These are phyloP conservation scores for Juncus inflexus DNA, from an alignment of 176 grass and related monocot genomes.

Conservation along the genomic window DNA sequence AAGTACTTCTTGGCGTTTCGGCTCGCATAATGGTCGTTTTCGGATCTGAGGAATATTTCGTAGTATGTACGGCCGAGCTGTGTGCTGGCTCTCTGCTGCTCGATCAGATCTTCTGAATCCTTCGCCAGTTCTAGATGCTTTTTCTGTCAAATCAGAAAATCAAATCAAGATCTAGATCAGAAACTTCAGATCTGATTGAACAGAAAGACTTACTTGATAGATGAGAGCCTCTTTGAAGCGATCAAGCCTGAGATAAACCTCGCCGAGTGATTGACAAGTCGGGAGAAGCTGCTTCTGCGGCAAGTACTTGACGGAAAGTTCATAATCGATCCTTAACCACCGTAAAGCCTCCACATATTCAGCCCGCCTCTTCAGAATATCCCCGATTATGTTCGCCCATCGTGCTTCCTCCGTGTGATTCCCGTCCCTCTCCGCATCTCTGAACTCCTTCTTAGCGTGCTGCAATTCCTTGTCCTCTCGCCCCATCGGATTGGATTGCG, in stretches of 20 bases:
- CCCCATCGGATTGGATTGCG: conserved; percentile 11
- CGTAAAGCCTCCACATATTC: conserved; percentile 80
- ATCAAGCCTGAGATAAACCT: conserved; percentile 70
- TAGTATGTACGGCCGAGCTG: conserved; percentile 90
- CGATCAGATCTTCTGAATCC: conserved; percentile 71
- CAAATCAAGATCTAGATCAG: background rate
- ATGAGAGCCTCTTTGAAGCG: conserved; percentile 58
- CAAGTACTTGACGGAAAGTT: conserved; percentile 69
- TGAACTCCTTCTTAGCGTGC: conserved; percentile 54
- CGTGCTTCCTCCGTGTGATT: conserved; percentile 72
- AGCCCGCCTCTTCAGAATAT: conserved; percentile 71
- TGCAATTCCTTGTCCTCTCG: conserved; percentile 62
- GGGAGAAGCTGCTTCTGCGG: conserved; percentile 69
- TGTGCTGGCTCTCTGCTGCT: conserved; percentile 84
- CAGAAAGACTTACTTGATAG: conserved; percentile 45
- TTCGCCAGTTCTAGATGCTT: conserved; percentile 82
- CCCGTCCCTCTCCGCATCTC: conserved; percentile 56
- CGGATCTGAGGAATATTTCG: conserved; percentile 65
- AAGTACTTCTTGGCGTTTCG: conserved; percentile 94
- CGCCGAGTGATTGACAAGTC: conserved; percentile 83
- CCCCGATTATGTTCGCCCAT: conserved; percentile 88
- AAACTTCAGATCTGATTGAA: too few species aligned
- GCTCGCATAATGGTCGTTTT: conserved; percentile 66
- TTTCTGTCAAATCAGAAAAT: conserved; percentile 45
- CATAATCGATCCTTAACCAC: conserved; percentile 68